Base-by-base conservation (phyloP, 2,329 filamentous ascomycete genomes). In the Emmonsia crescens region DNA sequence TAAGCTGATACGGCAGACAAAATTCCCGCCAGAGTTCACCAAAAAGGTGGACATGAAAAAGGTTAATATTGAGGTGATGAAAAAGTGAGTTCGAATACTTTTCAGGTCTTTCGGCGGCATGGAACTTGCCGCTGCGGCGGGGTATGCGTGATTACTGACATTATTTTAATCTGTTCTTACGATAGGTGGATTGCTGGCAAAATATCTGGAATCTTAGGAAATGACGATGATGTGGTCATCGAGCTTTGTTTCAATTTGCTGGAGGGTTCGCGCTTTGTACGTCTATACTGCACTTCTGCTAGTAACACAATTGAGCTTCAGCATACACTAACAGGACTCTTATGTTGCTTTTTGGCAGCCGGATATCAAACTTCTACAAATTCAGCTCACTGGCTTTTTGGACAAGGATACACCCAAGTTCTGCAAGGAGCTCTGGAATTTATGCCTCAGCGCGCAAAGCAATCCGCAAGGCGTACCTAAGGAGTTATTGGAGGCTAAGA, bases 11-110 rank as follows among this genome's bases (percentile, higher is more conserved):
- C 89, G 88, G 81, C 87, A 87, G 75, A 97, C 92, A 61, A 96
- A 95, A 72, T 97, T 96, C 66, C 94, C 94, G 54, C 83, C 87
- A 8, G 91, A 96, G 72, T 99, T 97, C 78, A 93, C 84, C 72
- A 86, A 89, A 73, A 96, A 96, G 79, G 94, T 99, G 66, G 92
- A 99, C 79, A 96, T 95, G 85, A 85, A 87, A 68, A 97, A 97
- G 79, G 91, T 99, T 75, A 96, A 99, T 73, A 81, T 96, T 58
- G 91, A 96, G 75, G 89, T 99, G 61, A 96, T 99, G 86, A 96
- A 96, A 82, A 96, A 94, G 89, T 95, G 73, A 71, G 86, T 77
- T 31, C 36, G 14, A 38, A 8, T 64, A 51, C 21, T 21, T 2
- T 16, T n/a, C 19, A 5, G 19, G 19, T 46, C 5, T 46, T 14